A percentile compares a stretch with the other conserved stretches of the same genome.
These are phyloP conservation scores for Dioscorea zingiberensis DNA, from an alignment of 106 monocot genomes.

Conservation along the genomic window DNA sequence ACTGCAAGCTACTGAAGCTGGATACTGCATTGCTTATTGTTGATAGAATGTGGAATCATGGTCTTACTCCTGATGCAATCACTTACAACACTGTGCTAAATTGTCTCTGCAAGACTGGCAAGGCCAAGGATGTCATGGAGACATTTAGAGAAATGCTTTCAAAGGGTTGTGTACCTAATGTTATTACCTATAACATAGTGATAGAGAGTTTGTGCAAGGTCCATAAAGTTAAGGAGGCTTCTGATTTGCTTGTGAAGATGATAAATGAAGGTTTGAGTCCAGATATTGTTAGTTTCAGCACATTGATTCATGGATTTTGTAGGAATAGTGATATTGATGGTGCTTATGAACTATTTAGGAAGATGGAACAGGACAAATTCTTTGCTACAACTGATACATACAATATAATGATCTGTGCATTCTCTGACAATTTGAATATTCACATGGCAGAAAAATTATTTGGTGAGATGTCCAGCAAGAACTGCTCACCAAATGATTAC, in stretches of 20 bases:
- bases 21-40: slow-evolving; percentile 69
- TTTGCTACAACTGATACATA: slow-evolving; percentile 50
- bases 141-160: slow-evolving; percentile 68
- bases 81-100: slow-evolving; percentile 85
- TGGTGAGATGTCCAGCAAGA: slow-evolving; percentile 49
- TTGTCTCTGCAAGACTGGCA: slow-evolving; percentile 82
- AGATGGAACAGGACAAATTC: slow-evolving; percentile 38
- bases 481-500: slow-evolving; percentile 53
- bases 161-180: slow-evolving; percentile 68
- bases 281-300: slow-evolving; percentile 73
- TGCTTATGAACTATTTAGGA: slow-evolving; percentile 54
- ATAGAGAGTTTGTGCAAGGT: slow-evolving; percentile 77
- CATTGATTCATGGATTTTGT: slow-evolving; percentile 80
- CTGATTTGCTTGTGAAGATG: slow-evolving; percentile 52
- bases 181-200: slow-evolving; percentile 85
- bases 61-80: slow-evolving; percentile 57
- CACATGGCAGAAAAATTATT: slow-evolving; percentile 64
- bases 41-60: slow-evolving; percentile 81
- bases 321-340: slow-evolving; percentile 57
- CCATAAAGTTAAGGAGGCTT: slow-evolving; percentile 51
- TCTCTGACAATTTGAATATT: slow-evolving; percentile 47
- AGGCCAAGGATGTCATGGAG: slow-evolving; percentile 53
- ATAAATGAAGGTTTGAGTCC: slow-evolving; percentile 48
- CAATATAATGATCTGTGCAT: slow-evolving; percentile 72
- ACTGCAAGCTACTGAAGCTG: slow-evolving; percentile 62